These are phyloP conservation scores for Rasamsonia emersonii DNA, from an alignment of 2,329 filamentous ascomycete genomes.

Conservation along the genomic window DNA sequence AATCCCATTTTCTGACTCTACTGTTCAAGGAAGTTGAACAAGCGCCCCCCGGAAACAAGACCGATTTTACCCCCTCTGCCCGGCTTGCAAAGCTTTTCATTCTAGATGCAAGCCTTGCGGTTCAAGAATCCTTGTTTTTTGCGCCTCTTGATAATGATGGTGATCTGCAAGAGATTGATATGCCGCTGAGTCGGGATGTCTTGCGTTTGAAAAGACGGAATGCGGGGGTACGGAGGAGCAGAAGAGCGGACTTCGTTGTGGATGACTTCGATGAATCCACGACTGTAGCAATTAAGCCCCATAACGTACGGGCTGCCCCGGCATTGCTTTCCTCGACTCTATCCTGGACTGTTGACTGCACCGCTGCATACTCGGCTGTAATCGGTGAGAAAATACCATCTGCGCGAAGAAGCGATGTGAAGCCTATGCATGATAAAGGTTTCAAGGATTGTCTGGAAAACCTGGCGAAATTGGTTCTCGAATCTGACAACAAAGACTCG, in stretches of 20 bases:
- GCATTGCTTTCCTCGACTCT: slow-evolving; percentile 11
- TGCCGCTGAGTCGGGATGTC: slow-evolving; percentile 11
- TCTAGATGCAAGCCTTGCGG: slow-evolving; percentile 21
- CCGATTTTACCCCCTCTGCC: slow-evolving; percentile 13
- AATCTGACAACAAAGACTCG: slow-evolving; percentile 5
- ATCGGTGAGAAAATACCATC: slow-evolving; percentile 10
- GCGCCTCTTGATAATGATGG: slow-evolving; percentile 8
- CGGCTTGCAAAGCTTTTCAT: slow-evolving; percentile 30
- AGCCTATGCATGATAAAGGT: slow-evolving; percentile 5
- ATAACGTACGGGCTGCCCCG: slow-evolving; percentile 8
- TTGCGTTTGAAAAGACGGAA: slow-evolving; percentile 16
- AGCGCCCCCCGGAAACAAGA: slow-evolving; percentile 10
- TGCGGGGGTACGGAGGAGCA: no score
- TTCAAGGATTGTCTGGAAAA: slow-evolving; percentile 18
- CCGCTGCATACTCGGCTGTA: slow-evolving; percentile 18
- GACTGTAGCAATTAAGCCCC: slow-evolving; percentile 4
- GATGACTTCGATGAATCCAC: slow-evolving; percentile 28
- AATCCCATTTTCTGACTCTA: slow-evolving; percentile 20
- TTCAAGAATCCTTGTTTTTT: slow-evolving; percentile 28
- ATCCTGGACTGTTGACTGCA: slow-evolving; percentile 23
- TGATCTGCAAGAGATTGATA: slow-evolving; percentile 11
- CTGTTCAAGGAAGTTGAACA: slow-evolving; percentile 25
- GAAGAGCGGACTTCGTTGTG: slow-evolving; percentile 32
- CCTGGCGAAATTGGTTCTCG: slow-evolving; percentile 10
- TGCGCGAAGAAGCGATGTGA: slow-evolving; percentile 3